Evolutionary conservation across 139 green algal species (phyloP).

Genomic region (Tetraselmis striata): DNA sequence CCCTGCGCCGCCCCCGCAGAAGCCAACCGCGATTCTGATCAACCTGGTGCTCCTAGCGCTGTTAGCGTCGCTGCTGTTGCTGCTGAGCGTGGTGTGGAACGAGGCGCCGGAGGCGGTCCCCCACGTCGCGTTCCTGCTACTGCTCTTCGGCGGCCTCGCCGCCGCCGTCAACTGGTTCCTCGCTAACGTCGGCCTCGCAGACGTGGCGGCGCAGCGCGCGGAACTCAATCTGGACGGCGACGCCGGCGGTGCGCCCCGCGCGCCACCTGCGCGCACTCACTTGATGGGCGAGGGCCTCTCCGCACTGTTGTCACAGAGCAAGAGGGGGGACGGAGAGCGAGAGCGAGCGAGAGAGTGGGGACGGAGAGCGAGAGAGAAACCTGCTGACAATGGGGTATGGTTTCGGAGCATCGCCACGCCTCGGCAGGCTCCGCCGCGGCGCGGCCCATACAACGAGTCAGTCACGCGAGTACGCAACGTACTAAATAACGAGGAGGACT

Average conservation of each 20-base stretch:
- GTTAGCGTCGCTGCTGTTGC: slow-evolving; percentile 24
- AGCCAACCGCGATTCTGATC: neutral
- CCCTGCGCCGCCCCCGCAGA: too few species aligned
- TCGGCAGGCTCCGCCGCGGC: too few species aligned
- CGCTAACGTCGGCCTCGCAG: slow-evolving; percentile 16
- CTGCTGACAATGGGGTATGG: too few species aligned
- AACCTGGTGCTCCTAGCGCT: slow-evolving; percentile 13
- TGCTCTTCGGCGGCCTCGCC: slow-evolving; percentile 32
- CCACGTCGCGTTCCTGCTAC: slow-evolving; percentile 35
- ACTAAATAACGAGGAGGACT: too few species aligned
- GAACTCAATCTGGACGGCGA: slow-evolving; percentile 12
- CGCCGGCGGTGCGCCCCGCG: neutral
- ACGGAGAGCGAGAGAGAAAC: neutral
- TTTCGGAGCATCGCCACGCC: too few species aligned
- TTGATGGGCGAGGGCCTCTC: too few species aligned
- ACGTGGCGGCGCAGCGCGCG: slow-evolving; percentile 22
- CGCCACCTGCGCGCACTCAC: too few species aligned
- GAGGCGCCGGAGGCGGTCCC: slow-evolving; percentile 15
- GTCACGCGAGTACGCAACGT: too few species aligned
- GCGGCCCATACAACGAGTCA: too few species aligned
- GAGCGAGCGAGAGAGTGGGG: neutral
- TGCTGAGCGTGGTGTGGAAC: slow-evolving; percentile 12
- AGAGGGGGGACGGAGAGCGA: neutral
- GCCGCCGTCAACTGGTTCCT: slow-evolving; percentile 38
- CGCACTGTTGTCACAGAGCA: too few species aligned